Conservation (phyloP, 768 basidiomycete genomes). For the Agrocybe praecox region DNA sequence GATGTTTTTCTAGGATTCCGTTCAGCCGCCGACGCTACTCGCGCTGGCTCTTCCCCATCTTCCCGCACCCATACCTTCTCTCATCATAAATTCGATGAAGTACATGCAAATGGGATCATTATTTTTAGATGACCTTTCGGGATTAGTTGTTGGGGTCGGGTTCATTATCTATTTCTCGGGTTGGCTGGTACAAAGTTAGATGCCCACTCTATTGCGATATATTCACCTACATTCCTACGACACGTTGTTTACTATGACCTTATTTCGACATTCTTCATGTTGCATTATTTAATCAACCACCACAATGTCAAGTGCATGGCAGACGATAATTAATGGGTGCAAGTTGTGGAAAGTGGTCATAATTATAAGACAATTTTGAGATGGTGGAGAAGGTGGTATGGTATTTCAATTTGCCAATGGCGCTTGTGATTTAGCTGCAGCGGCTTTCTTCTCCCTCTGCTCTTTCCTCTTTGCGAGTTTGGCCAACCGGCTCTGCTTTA, state of each 20-base stretch:
- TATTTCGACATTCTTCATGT: conserved; percentile 2
- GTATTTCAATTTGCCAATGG: background rate
- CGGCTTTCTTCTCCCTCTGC: conserved; percentile 1
- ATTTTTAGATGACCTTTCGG: conserved; percentile 74
- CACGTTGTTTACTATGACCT: background rate
- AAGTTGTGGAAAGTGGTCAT: background rate
- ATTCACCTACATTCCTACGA: background rate
- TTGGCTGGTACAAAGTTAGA: conserved; percentile 33
- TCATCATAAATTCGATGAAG: conserved; percentile 64
- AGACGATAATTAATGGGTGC: background rate
- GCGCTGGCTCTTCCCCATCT: conserved; percentile 64
- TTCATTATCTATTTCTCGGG: conserved; percentile 58
- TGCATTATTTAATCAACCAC: conserved; percentile 9
- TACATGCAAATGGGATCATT: conserved; percentile 70
- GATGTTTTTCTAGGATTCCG: conserved; percentile 46
- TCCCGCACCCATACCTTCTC: conserved; percentile 61
- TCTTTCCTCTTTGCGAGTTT: conserved; percentile 3
- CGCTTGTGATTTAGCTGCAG: background rate
- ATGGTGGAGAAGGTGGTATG: no score
- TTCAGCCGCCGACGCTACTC: conserved; percentile 61
- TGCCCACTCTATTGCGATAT: conserved; percentile 1
- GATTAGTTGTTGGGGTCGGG: conserved; percentile 72
- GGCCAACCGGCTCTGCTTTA: conserved; percentile 1
- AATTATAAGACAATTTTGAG: background rate
- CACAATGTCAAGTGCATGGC: background rate